Conservation (phyloP, 2,329 filamentous ascomycete species). For the Neonectria sp. region DNA sequence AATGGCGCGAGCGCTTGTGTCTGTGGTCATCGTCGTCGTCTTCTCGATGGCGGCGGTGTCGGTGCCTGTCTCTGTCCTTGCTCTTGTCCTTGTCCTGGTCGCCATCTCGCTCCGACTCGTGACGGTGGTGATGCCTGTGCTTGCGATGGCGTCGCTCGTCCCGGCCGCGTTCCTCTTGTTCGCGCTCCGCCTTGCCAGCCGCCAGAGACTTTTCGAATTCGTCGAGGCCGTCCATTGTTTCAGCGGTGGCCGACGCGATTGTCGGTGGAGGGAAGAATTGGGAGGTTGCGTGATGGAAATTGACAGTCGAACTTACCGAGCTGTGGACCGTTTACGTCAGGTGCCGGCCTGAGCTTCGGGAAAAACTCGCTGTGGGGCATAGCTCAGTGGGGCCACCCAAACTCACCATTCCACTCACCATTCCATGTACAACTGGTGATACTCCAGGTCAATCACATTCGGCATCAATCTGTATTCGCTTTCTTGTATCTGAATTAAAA, state of each 20-base stretch:
- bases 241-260: not conserved
- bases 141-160: conserved; percentile 61
- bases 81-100: conserved; percentile 49
- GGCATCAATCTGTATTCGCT: not conserved
- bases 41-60: conserved; percentile 53
- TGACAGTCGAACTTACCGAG: not conserved
- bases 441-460: not conserved
- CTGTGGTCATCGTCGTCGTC: conserved; percentile 66
- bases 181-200: conserved; percentile 71
- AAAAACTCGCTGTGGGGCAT: conserved; percentile 18
- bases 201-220: conserved; percentile 87
- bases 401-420: not conserved
- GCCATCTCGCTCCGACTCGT: conserved; percentile 51
- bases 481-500: not conserved
- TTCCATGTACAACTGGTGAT: too few species aligned
- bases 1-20: conserved; percentile 73
- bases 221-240: conserved; percentile 70
- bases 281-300: not conserved
- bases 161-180: conserved; percentile 62
- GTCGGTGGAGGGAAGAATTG: not conserved
- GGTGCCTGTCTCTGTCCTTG: conserved; percentile 50
- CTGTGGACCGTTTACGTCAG: conserved; percentile 22
- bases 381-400: not conserved
- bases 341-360: not conserved
- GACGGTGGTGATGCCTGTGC: conserved; percentile 64